phyloP scores from a whole-genome alignment of 2,329 filamentous ascomycete species.

The Verticillium klebahnii region DNA sequence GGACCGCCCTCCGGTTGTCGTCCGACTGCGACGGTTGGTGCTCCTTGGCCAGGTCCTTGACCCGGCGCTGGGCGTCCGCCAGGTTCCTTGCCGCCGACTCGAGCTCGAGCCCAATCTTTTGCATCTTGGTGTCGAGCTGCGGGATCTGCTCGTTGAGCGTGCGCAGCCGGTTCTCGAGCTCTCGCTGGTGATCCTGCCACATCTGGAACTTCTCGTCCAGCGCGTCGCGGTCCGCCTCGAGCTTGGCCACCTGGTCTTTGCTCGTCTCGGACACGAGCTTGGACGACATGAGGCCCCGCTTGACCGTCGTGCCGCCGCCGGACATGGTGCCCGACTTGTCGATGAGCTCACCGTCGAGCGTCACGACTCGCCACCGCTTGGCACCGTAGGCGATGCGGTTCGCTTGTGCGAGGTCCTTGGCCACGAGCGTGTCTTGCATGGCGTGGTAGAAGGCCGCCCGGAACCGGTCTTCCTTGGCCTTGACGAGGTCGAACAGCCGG shows the following conservation, averaged over 20 bases:
- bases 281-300: conserved; percentile 93
- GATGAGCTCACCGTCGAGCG: conserved; percentile 89
- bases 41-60: conserved; percentile 78
- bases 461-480: conserved; percentile 82
- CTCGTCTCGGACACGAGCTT: conserved; percentile 84
- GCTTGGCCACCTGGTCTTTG: conserved; percentile 82
- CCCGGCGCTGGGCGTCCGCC: conserved; percentile 74
- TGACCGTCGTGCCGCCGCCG: conserved; percentile 86
- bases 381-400: conserved; percentile 96
- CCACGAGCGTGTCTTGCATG: conserved; percentile 91
- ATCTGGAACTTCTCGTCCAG: conserved; percentile 78
- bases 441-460: conserved; percentile 91
- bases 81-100: conserved; percentile 84
- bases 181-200: conserved; percentile 79
- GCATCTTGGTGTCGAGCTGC: conserved; percentile 80
- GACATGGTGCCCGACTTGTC: conserved; percentile 99
- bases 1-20: conserved; percentile 63
- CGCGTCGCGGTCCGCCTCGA: conserved; percentile 81
- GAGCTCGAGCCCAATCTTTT: conserved; percentile 84
- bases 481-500: conserved; percentile 87
- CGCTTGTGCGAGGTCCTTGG: conserved; percentile 87
- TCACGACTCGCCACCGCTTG: conserved; percentile 92
- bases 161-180: conserved; percentile 69
- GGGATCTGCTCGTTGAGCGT: conserved; percentile 76
- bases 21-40: conserved; percentile 78